A percentile compares a stretch with the other conserved stretches of the same genome.
phyloP scores from a whole-genome alignment of 352 stramenopile genomes.

The Phytophthora megakarya region DNA sequence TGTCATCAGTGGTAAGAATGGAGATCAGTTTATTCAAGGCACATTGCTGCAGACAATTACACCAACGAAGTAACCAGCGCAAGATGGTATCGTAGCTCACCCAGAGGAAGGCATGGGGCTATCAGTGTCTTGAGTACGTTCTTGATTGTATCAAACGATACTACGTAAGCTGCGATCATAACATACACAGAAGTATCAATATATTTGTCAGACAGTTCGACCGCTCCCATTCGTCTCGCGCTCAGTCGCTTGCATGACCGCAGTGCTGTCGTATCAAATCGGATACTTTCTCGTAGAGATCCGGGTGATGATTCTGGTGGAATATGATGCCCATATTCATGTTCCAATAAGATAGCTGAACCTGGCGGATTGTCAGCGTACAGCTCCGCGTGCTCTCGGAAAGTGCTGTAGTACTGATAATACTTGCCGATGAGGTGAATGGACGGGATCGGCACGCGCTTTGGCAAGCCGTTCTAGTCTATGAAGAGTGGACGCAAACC shows the following conservation, averaged over 20 bases:
- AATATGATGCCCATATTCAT: conserved; percentile 38
- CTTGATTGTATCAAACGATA: too few species aligned
- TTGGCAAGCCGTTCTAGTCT: conserved; percentile 22
- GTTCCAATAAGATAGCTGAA: too few species aligned
- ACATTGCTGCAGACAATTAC: conserved; percentile 28
- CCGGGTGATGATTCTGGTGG: conserved; percentile 28
- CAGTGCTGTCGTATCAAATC: conserved; percentile 29
- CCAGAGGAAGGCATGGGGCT: conserved; percentile 18
- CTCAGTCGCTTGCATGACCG: too few species aligned
- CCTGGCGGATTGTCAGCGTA: conserved; percentile 25
- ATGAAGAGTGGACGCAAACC: conserved; percentile 43
- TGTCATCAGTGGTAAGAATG: conserved; percentile 86
- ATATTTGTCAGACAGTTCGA: too few species aligned
- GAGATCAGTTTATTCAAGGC: conserved; percentile 73
- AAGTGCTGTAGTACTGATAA: conserved; percentile 48
- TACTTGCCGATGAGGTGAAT: conserved; percentile 61
- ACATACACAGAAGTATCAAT: too few species aligned
- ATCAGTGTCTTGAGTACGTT: not conserved
- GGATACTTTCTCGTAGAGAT: conserved; percentile 33
- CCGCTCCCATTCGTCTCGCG: too few species aligned
- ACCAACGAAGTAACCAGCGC: conserved; percentile 27
- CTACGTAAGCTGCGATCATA: too few species aligned
- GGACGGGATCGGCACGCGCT: conserved; percentile 52
- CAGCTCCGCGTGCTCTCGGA: conserved; percentile 37
- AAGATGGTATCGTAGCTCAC: conserved; percentile 7